Base-by-base conservation (phyloP, 2,329 filamentous ascomycete species). In the Colletotrichum lentis region DNA sequence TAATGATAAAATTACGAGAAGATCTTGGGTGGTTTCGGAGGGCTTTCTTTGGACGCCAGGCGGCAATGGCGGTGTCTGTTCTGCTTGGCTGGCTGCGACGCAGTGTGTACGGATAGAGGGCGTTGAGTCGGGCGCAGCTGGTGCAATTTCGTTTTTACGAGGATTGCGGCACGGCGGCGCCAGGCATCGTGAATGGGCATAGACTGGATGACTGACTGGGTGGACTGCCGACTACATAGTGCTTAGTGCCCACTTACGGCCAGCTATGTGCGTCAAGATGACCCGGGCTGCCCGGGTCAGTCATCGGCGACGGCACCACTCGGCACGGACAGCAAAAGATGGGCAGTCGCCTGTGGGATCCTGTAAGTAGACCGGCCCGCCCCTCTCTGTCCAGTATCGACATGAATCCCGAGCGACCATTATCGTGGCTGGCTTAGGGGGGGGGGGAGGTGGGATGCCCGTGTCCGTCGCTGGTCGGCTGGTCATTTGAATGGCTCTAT, bases 141-240 rank as follows among this genome's bases (percentile, higher is more conserved):
- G 50, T 50, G 65, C 50, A 68, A 68, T 68, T 56, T 68, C 65
- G n/a, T 56, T 55, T 60, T 55, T 56, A 68, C 62, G 55, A 68
- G 61, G 53, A 22, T n/a, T 41, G 49, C 61, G 55, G 61, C 61
- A 64, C 61, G 24, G 46, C 49, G 49, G 49, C 37, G 62, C 62
- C 65, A 68, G 56, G 62, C 50, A 68, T 57, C 62, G 65, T 52
- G 62, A 31, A 37, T 16, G 50, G 54, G 49, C 39, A 59, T 44
- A 24, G 39, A 43, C 57, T 57, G 24, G 56, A 5, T 24, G 24
- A 24, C n/a, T 39, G 52, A 59, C 20, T 52, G 41, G 53, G 39
- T 22, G 35, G 41, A 31, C 31, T 31, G 31, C 27, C 27, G n/a
- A n/a, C n/a, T n/a, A n/a, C n/a, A n/a, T 31, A 31, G 27, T 7